Evolutionary conservation across 805 yeast genomes (phyloP), one percentile per base, ranked within the genome.

Genomic region (Kodamaea kakaduensis): DNA sequence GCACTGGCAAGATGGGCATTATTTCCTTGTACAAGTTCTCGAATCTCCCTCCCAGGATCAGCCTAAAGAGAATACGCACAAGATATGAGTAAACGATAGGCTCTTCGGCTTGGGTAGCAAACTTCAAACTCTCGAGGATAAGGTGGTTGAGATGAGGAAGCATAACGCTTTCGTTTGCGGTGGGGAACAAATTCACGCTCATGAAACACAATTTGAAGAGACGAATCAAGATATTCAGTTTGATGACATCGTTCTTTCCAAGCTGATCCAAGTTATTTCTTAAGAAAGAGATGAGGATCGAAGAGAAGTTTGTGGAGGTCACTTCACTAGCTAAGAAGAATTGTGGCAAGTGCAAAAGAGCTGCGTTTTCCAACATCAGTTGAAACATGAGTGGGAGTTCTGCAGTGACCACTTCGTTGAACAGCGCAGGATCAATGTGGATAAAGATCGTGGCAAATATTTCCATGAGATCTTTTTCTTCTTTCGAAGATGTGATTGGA

Each of bases 11-110:
- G 24, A 93, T 69, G 0, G 98, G 98, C 67, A 88, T 74, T 13
- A 94, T 90, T 42, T 89, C 95, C 48, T 93, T 86, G 64, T 94
- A 94, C 12, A 93, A 67, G 36, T 81, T 79, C 57, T 93, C 99
- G 55, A 93, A 90, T 40, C 97, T 70, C 5, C 98, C 98, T 33
- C 98, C 97, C 21, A 97, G 96, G 31, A 93, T 89, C 50, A 95
- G 84, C 58, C 97, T 72, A 67, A 93, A 93, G 32, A 93, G 64
- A 0, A 95, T 86, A 49, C 97, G 69, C 15, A 93, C 82, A 47
- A 93, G 67, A 48, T 88, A 84, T 44, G 90, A 89, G 55, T 88
- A 93, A 2, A 87, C 86, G 16, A 86, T 70, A 4, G 98, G 97
- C 52, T 90, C 96, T 45, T 84, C 83, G 0, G 97, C 85, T 6